Conservation (phyloP, 805 yeast species). For the Wickerhamiella slavikovae region DNA sequence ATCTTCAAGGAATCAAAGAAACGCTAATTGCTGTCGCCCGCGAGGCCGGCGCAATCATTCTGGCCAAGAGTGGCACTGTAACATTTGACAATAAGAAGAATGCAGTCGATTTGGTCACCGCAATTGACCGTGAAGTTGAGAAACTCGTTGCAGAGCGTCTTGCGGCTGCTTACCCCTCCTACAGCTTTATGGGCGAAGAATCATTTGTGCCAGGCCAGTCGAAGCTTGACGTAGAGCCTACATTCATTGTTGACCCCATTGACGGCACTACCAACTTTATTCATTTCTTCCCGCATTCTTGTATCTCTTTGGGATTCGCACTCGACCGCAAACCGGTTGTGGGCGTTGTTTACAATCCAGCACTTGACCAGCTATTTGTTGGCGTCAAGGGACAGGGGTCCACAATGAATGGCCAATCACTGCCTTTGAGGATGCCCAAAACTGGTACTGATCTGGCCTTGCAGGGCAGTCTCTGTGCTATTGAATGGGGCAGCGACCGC, state of each 20-base stretch:
- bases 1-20: slow-evolving; percentile 19
- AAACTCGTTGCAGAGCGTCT: slow-evolving; percentile 19
- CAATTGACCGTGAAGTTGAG: slow-evolving; percentile 38
- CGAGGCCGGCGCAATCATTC: slow-evolving; percentile 31
- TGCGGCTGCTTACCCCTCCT: slow-evolving; percentile 24
- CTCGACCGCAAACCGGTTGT: slow-evolving; percentile 28
- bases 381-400: slow-evolving; percentile 39
- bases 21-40: slow-evolving; percentile 22
- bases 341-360: slow-evolving; percentile 52
- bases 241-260: slow-evolving; percentile 44
- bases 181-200: slow-evolving; percentile 41
- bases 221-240: slow-evolving; percentile 28
- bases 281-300: slow-evolving; percentile 40
- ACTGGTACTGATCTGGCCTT: slow-evolving; percentile 21
- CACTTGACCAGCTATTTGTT: slow-evolving; percentile 28
- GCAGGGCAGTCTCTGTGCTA: slow-evolving; percentile 32
- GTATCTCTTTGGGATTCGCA: slow-evolving; percentile 40
- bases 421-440: slow-evolving; percentile 23
- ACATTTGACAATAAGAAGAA: slow-evolving; percentile 35
- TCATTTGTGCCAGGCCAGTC: slow-evolving; percentile 30
- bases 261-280: slow-evolving; percentile 49
- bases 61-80: slow-evolving; percentile 27
- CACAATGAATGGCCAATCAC: slow-evolving; percentile 24
- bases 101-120: slow-evolving; percentile 42
- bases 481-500: slow-evolving; percentile 44